Conservation (phyloP, 345 rosid genomes). For the Kernera saxatilis region DNA sequence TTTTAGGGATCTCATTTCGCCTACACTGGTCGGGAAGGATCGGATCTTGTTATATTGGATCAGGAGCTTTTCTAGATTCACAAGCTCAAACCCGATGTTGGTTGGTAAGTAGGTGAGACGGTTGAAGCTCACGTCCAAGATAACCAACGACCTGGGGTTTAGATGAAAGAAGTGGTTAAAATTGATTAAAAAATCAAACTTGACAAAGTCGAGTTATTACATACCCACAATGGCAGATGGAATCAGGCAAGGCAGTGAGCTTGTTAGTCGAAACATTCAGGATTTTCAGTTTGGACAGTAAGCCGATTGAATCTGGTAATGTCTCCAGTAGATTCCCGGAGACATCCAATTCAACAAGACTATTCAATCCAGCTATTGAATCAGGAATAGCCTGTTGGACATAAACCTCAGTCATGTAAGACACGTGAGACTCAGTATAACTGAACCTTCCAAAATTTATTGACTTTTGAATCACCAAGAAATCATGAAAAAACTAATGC, state of each 20-base stretch:
- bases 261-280: constrained; percentile 72
- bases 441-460: neutral
- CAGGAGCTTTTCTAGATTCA: constrained; percentile 49
- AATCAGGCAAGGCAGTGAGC: constrained; percentile 62
- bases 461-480: neutral
- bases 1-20: constrained; percentile 61
- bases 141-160: constrained; percentile 56
- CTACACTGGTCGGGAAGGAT: constrained; percentile 62
- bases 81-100: constrained; percentile 64
- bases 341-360: constrained; percentile 66
- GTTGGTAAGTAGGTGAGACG: constrained; percentile 76
- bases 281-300: constrained; percentile 58
- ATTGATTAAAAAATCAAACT: neutral
- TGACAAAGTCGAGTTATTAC: neutral
- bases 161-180: neutral
- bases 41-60: constrained; percentile 73
- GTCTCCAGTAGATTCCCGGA: constrained; percentile 71
- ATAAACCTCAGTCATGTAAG: constrained; percentile 12
- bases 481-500: neutral
- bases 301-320: constrained; percentile 87
- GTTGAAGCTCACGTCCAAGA: constrained; percentile 79
- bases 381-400: constrained; percentile 73
- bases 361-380: constrained; percentile 75
- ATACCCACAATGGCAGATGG: constrained; percentile 83
- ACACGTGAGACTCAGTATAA: neutral